A percentile compares a stretch with the other conserved stretches of the same genome.
Conservation (phyloP, 148 eudicot genomes). For the Rhododendron mucronatum region DNA sequence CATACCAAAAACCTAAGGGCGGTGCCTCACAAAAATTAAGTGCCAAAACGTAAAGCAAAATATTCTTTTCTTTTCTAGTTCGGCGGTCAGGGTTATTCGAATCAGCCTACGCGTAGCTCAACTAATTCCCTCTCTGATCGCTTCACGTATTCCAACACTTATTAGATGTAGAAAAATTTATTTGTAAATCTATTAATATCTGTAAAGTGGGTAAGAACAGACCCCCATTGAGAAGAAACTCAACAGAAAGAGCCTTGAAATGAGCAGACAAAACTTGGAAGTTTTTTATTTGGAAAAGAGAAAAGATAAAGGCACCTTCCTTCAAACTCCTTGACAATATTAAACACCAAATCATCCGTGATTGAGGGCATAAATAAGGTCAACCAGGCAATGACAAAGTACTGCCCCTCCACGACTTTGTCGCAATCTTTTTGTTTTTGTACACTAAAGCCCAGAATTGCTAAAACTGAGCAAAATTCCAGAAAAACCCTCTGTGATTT, state of each 20-base stretch:
- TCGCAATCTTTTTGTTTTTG: background rate
- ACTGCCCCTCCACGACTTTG: background rate
- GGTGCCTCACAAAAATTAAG: background rate
- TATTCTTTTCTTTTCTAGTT: background rate
- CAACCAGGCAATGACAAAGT: background rate
- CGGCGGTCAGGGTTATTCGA: too few relatives aligned
- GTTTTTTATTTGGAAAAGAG: background rate
- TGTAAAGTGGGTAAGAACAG: background rate
- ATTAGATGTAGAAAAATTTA: background rate
- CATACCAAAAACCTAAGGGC: background rate
- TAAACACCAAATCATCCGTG: conserved; percentile 4
- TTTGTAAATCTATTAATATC: background rate
- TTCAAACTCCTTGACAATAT: background rate
- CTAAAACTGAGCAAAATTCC: background rate
- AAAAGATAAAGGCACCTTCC: background rate
- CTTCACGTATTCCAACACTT: too few relatives aligned
- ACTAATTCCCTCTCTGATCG: too few relatives aligned
- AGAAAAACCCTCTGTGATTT: background rate
- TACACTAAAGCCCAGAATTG: background rate
- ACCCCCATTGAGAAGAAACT: background rate
- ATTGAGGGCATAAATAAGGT: background rate
- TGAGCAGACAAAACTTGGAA: background rate
- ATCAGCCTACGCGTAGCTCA: too few relatives aligned
- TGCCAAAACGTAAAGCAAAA: background rate
- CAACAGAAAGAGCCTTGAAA: background rate